These are phyloP conservation scores for Leccinum longicurvipes DNA, from an alignment of 768 basidiomycete species.

Conservation along the genomic window DNA sequence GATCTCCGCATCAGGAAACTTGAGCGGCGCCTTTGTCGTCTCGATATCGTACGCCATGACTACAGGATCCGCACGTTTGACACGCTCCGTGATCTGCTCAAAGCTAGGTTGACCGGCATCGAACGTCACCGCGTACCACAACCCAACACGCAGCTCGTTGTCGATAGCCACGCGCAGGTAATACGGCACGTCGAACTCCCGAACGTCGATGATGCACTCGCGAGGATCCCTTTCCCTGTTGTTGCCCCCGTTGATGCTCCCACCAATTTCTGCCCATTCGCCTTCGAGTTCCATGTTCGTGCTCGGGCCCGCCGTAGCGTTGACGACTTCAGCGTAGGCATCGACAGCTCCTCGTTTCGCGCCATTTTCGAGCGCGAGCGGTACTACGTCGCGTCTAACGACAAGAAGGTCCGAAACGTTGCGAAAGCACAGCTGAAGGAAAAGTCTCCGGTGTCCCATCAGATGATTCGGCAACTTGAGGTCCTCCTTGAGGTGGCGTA, in stretches of 20 bases:
- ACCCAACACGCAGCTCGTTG: conserved; percentile 93
- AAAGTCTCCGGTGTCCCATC: conserved; percentile 88
- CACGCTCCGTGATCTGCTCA: conserved; percentile 69
- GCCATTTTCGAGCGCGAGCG: conserved; percentile 85
- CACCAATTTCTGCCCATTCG: conserved; percentile 51
- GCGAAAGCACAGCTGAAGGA: conserved; percentile 84
- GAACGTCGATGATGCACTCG: conserved; percentile 89
- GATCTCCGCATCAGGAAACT: conserved; percentile 92
- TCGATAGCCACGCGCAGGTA: conserved; percentile 99
- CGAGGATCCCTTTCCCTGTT: conserved; percentile 74
- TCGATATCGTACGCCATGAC: conserved; percentile 99
- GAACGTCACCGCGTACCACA: conserved; percentile 95
- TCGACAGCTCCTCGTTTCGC: conserved; percentile 94
- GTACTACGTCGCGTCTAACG: conserved; percentile 84
- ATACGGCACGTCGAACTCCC: conserved; percentile 97
- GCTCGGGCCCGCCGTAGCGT: conserved; percentile 63
- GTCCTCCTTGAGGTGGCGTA: conserved; percentile 87
- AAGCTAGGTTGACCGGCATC: conserved; percentile 76
- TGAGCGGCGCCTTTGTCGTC: conserved; percentile 98
- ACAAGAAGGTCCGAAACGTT: conserved; percentile 90
- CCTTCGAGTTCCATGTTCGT: conserved; percentile 70
- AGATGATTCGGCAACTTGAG: conserved; percentile 94
- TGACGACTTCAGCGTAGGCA: conserved; percentile 95
- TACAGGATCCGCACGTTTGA: conserved; percentile 98
- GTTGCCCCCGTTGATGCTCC: conserved; percentile 35